Evolutionary conservation across 202 grass and related monocot genomes (phyloP), one percentile per base, ranked within the genome.

Genomic region (Cymbopogon flexuosus): DNA sequence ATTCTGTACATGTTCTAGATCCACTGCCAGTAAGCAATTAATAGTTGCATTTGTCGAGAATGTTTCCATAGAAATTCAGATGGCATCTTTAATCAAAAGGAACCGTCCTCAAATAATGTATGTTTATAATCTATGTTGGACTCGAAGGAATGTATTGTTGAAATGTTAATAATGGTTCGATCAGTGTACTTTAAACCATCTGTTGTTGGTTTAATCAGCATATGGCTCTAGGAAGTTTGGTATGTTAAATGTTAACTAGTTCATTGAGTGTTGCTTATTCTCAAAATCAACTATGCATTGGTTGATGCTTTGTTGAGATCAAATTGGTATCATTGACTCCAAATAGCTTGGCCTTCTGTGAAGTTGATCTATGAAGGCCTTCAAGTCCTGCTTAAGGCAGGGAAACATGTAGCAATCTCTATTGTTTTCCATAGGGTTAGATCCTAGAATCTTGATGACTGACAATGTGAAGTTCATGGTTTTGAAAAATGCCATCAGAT

Each of bases 151-250:
- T 68, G 23, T 31, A 22, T 8, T 51, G 31, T 79, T 60, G 51
- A 75, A 79, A 34, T 75, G 10, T 11, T 37, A 37, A 49, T 29
- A 10, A 74, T 61, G 47, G 11, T 58, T 67, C 4, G 11, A 35
- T 61, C 69, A 79, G 19, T 14, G 13, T 86, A 39, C 42, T 58
- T 24, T 30, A 65, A 47, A 57, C 36, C 37, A 2, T 1, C 4
- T 54, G 75, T 84, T 19, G 8, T 70, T 27, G 22, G 39, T 35
- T 84, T 84, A 70, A 70, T 82, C 56, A 35, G 35, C 76, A 66
- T 39, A 18, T 57, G 34, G 43, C 35, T 10, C 47, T 21, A 24
- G 63, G 31, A 54, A 67, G 34, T 27, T 56, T 41, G 13, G 10
- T 57, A 11, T 56, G 21, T 69, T 12, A 35, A 70, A 11, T 56